Evolutionary conservation across 23 red algal species (phyloP).

Genomic region (Gracilaria domingensis): DNA sequence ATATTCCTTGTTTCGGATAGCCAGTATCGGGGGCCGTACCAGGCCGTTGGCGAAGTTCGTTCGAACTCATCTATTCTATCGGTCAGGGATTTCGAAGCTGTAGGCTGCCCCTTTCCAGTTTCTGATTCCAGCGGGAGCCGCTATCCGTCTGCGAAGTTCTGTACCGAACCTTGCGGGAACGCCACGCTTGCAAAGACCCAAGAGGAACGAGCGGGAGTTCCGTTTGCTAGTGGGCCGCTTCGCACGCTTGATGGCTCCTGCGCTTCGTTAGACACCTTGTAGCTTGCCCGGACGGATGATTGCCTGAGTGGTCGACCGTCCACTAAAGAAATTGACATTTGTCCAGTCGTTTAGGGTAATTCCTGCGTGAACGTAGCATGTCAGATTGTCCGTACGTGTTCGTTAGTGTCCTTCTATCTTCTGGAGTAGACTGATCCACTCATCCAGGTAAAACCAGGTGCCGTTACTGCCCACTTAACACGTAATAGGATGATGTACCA

Average conservation of each 20-base stretch:
- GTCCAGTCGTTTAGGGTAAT: slow-evolving; percentile 19
- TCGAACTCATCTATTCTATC: neutral
- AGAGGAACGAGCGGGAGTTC: slow-evolving; percentile 11
- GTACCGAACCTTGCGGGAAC: slow-evolving; percentile 22
- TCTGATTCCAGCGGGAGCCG: neutral
- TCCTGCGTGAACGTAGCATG: neutral
- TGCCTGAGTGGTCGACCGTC: slow-evolving; percentile 35
- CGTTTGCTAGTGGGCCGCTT: slow-evolving; percentile 36
- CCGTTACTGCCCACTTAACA: slow-evolving; percentile 28
- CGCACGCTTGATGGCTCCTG: neutral
- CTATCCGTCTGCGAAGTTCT: slow-evolving; percentile 40
- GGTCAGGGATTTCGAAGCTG: neutral
- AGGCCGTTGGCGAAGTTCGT: slow-evolving; percentile 11
- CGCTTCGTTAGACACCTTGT: neutral
- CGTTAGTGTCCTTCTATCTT: neutral
- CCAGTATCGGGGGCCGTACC: too few relatives aligned
- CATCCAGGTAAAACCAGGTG: slow-evolving; percentile 45
- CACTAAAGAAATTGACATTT: slow-evolving; percentile 43
- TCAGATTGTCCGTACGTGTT: neutral
- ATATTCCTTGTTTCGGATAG: slow-evolving; percentile 15
- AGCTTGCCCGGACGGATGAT: slow-evolving; percentile 40
- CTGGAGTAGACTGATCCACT: slow-evolving; percentile 36
- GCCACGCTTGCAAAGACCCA: slow-evolving; percentile 41
- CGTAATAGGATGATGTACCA: slow-evolving; percentile 54
- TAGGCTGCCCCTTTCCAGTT: slow-evolving; percentile 10